A percentile compares a stretch with the other conserved stretches of the same genome.
These are phyloP conservation scores for Colletotrichum costaricense DNA, from an alignment of 2,329 filamentous ascomycete species.

Conservation along the genomic window DNA sequence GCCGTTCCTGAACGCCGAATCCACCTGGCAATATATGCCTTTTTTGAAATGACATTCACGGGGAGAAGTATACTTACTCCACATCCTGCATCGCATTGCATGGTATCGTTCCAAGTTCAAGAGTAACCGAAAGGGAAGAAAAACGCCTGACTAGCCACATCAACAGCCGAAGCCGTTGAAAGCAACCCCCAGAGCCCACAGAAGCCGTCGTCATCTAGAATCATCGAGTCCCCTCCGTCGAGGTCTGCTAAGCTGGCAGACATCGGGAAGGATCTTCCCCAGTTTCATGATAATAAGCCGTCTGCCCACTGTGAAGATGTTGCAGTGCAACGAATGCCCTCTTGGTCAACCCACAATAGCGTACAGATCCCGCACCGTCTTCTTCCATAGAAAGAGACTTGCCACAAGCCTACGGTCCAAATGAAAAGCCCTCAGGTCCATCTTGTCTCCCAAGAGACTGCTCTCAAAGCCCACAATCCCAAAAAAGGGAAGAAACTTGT, in stretches of 20 bases:
- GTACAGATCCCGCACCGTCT: conserved; percentile 31
- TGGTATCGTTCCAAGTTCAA: conserved; percentile 33
- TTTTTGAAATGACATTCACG: conserved; percentile 29
- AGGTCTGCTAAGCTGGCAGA: conserved; percentile 31
- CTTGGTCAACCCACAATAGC: conserved; percentile 41
- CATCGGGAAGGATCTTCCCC: conserved; percentile 47
- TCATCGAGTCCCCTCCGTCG: conserved; percentile 44
- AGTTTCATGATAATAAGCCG: conserved; percentile 39
- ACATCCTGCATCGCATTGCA: conserved; percentile 25
- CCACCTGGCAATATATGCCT: conserved; percentile 18
- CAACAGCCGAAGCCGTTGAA: conserved; percentile 20
- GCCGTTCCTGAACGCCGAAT: conserved; percentile 29
- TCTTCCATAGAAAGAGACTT: conserved; percentile 16
- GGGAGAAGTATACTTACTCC: conserved; percentile 38
- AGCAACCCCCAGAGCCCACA: conserved; percentile 42
- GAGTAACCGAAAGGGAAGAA: conserved; percentile 31
- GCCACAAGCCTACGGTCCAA: conserved; percentile 48
- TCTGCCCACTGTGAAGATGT: conserved; percentile 39
- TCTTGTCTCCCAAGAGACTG: conserved; percentile 58
- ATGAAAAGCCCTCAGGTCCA: conserved; percentile 66
- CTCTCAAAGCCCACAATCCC: conserved; percentile 65
- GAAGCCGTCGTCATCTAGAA: conserved; percentile 45
- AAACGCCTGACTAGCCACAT: conserved; percentile 34
- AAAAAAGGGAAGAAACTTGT: conserved; percentile 46
- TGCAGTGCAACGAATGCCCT: conserved; percentile 43